Percentiles rank a stretch among this genome's conserved stretches.
Evolutionary conservation across 495 filamentous ascomycete species (phyloP).

Genomic region (Aspergillus affinis): DNA sequence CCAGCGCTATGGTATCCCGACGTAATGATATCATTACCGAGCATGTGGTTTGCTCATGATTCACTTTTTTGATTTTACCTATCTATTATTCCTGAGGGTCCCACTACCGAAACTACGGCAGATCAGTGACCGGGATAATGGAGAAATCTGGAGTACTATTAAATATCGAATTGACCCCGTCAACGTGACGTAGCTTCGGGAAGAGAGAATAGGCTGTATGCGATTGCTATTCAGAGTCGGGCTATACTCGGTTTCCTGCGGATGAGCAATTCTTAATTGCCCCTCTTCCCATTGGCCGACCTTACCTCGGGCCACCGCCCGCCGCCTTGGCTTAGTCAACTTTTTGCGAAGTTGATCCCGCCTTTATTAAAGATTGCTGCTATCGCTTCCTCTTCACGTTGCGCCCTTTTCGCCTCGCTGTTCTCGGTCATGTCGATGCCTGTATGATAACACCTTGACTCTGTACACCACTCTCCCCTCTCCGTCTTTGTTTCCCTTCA

Average conservation of each 20-base stretch:
- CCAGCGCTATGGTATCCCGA: too few relatives aligned
- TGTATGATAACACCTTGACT: slow-evolving; percentile 2
- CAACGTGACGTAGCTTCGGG: too few relatives aligned
- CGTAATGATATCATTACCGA: background rate
- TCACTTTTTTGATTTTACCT: background rate
- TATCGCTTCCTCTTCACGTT: slow-evolving; percentile 1
- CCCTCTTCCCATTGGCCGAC: slow-evolving; percentile 29
- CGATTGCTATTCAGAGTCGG: background rate
- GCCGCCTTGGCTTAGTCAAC: slow-evolving; percentile 10
- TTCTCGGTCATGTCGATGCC: slow-evolving; percentile 9
- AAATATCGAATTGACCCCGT: too few relatives aligned
- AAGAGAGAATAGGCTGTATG: too few relatives aligned
- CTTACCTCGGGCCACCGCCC: slow-evolving; percentile 24
- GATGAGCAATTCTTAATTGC: slow-evolving; percentile 30
- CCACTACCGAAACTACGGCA: background rate
- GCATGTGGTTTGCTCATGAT: background rate
- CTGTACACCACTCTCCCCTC: slow-evolving; percentile 1
- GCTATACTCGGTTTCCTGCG: slow-evolving; percentile 5
- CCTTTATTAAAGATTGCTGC: background rate
- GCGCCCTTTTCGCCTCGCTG: background rate
- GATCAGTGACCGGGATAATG: background rate
- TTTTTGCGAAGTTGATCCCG: slow-evolving; percentile 8
- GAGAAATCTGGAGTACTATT: too few relatives aligned
- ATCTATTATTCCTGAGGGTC: background rate
- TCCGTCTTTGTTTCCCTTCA: slow-evolving; percentile 1